Evolutionary conservation across 805 yeast species (phyloP).

Genomic region (Maudiozyma bulderi): DNA sequence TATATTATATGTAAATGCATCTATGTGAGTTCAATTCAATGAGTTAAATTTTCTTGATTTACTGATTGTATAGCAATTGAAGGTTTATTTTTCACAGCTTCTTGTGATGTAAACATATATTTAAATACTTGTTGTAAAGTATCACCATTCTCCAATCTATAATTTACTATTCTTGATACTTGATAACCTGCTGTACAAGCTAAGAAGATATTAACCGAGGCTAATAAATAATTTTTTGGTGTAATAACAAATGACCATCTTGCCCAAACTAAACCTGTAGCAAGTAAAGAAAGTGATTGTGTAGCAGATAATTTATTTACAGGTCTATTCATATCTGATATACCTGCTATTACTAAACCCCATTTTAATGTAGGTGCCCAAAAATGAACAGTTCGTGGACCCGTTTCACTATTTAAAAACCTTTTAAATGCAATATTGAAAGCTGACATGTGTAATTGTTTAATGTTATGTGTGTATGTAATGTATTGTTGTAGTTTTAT

Average conservation of each 20-base stretch:
- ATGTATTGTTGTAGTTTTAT: background rate
- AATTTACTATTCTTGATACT: slow-evolving; percentile 57
- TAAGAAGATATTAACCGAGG: slow-evolving; percentile 88
- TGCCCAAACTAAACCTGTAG: slow-evolving; percentile 95
- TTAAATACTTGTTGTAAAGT: slow-evolving; percentile 43
- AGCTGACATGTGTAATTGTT: slow-evolving; percentile 10
- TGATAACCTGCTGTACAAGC: slow-evolving; percentile 87
- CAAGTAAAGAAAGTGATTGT: slow-evolving; percentile 53
- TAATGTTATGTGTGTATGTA: background rate
- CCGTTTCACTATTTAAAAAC: slow-evolving; percentile 79
- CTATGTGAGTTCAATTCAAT: background rate
- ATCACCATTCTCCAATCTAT: slow-evolving; percentile 60
- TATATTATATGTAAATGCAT: background rate
- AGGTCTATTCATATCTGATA: slow-evolving; percentile 79
- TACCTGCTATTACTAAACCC: slow-evolving; percentile 88
- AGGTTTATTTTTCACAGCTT: background rate
- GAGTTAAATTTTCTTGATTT: background rate
- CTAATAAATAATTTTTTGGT: slow-evolving; percentile 80
- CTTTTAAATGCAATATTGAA: slow-evolving; percentile 40
- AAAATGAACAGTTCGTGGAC: slow-evolving; percentile 94
- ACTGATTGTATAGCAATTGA: background rate
- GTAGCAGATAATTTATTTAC: slow-evolving; percentile 87
- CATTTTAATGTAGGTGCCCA: slow-evolving; percentile 80
- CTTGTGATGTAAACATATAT: slow-evolving; percentile 36
- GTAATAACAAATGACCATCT: slow-evolving; percentile 93